Base-by-base conservation (phyloP, 2,329 filamentous ascomycete species). In the Apiospora arundinis region DNA sequence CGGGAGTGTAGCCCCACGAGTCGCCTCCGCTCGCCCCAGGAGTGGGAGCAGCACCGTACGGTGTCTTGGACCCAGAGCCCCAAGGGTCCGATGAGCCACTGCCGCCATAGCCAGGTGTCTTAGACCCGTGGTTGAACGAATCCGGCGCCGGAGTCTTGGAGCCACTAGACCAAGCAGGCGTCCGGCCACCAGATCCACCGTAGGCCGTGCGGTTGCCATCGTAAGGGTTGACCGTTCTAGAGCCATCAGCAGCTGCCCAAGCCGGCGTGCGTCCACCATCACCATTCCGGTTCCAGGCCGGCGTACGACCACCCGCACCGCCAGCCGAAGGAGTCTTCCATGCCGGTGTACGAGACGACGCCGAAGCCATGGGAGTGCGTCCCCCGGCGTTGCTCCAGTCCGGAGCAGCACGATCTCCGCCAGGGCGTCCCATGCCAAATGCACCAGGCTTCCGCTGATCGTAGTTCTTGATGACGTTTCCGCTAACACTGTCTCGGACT, bases 401-500 rank as follows among this genome's bases (percentile, higher is more conserved):
- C 44, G 83, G 85, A 72, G 71, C 74, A 1, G 80, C 82, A 73
- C 82, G 86, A 76, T 77, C 84, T 80, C 77, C 83, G 78, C 76
- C 83, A 76, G 79, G 80, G 81, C 83, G 85, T 74, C 84, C 86
- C 52, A 70, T 44, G 16, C 68, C 68, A 16, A 70, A 70, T 9
- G 49, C 68, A 40, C 84, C 85, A 42, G 84, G 83, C 72, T 83
- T 81, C 25, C 86, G 85, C 70, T 83, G 83, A 68, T 83, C 82
- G 71, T 89, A 89, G 71, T 93, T 90, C 75, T 95, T 92, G 73
- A 97, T 92, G n/a, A 88, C 89, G 70, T 91, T 89, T 65, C 95
- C 95, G 4, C 92, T 95, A 70, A 92, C 83, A 73, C 89, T 93
- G 85, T 99, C 95, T 81, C 95, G 95, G 83, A 97, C 93, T 32